Evolutionary conservation across 352 stramenopile species (phyloP), one percentile per base, ranked within the genome.

Genomic region (Phytophthora palmivora): DNA sequence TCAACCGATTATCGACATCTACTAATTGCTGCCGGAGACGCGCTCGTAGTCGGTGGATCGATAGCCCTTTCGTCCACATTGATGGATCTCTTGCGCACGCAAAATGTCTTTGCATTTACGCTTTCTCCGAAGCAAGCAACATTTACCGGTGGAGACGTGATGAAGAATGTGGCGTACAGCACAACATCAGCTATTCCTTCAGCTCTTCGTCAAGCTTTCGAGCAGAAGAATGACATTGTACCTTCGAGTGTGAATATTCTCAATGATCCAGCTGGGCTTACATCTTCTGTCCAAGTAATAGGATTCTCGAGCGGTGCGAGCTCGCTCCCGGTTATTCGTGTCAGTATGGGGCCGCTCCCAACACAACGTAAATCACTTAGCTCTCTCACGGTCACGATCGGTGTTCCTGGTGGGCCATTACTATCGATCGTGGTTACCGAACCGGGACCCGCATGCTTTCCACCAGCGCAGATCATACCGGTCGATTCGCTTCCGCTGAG

Each of bases 381-480:
- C 18, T 67, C 57, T 2, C n/a, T 55, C 15, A 52, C 39, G 15
- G 24, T 69, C 42, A 48, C 63, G 12, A 32, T 84, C 22, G 58
- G 62, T 22, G 34, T 84, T 11, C 67, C 76, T 11, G 76, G 72
- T 18, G 41, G 69, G 0, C 26, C 65, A 1, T 46, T 59, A n/a
- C 32, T 88, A 16, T 57, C 7, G 1, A 50, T 86, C 5, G 19
- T 34, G 18, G 7, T 88, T 9, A 18, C 46, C 2, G 67, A 81
- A 12, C 76, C 80, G 14, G 68, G 70, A 7, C 24, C 19, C 4
- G 78, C 80, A 14, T 89, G 80, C 18, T 73, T 61, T 33, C 49
- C 53, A 1, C 48, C 63, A 7, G 37, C 57, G 0, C 46, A 34
- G 1, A 41, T 39, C 0, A 45, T 72, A 3, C 55, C 63, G 14